phyloP scores from a whole-genome alignment of 1,284 basidiomycete genomes.

The Pascua sp. region DNA sequence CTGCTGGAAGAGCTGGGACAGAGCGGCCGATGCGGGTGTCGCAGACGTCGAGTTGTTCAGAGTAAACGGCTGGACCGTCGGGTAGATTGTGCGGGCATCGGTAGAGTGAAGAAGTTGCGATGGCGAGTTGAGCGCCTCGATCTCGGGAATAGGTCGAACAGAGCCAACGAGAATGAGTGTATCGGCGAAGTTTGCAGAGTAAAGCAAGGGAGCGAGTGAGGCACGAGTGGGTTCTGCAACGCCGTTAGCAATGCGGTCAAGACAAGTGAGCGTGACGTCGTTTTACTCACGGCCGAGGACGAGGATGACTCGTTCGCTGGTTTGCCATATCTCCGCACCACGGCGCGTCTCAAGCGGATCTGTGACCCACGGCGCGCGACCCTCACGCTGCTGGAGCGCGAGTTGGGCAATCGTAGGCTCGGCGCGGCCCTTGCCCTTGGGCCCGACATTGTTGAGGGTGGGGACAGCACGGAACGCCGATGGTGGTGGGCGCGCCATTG shows the following conservation, averaged over 20 bases:
- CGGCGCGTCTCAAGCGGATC: slow-evolving; percentile 26
- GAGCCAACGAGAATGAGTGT: slow-evolving; percentile 38
- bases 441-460: not conserved
- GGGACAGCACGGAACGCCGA: slow-evolving; percentile 9
- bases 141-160: slow-evolving; percentile 22
- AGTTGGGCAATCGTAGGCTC: too few species aligned
- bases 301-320: slow-evolving; percentile 27
- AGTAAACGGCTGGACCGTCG: slow-evolving; percentile 31
- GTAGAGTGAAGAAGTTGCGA: slow-evolving; percentile 25
- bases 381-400: slow-evolving; percentile 3
- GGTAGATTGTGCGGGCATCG: slow-evolving; percentile 28
- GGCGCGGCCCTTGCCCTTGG: slow-evolving; percentile 14
- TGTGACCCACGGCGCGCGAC: slow-evolving; percentile 28
- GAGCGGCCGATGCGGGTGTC: not conserved
- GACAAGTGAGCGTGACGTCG: not conserved
- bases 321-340: slow-evolving; percentile 28
- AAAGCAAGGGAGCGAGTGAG: slow-evolving; percentile 32
- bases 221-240: slow-evolving; percentile 24
- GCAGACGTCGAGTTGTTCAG: slow-evolving; percentile 20
- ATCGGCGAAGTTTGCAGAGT: slow-evolving; percentile 29
- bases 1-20: slow-evolving; percentile 19
- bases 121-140: slow-evolving; percentile 35
- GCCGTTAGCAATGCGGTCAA: not conserved
- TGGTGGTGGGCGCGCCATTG: slow-evolving; percentile 4
- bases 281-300: slow-evolving; percentile 33